Evolutionary conservation across 306 rosid species (phyloP), one percentile per base, ranked within the genome.

Genomic region (Hylodesmum podocarpum): DNA sequence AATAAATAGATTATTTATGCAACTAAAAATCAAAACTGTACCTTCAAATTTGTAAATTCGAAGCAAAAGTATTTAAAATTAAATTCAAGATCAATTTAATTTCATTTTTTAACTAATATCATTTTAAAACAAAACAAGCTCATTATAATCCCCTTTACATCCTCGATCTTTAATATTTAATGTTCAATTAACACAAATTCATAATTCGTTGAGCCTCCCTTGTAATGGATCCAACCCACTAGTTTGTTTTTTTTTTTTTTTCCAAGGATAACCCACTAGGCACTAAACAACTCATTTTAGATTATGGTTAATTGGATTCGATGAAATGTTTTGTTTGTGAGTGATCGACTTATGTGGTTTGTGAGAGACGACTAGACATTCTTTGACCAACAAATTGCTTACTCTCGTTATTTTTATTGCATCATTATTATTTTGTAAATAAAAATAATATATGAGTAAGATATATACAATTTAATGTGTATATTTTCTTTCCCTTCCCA

Each of bases 211-310:
- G 78, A 80, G 64, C 40, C 15, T 54, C 39, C 78, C 33, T 22
- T 40, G 43, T 19, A 57, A 16, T 11, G 62, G 53, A 73, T 83
- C 89, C 44, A 76, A 79, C 84, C 71, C 91, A 80, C 83, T 73
- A 73, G 82, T n/a, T n/a, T n/a, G n/a, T n/a, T n/a, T n/a, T n/a
- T n/a, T n/a, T n/a, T n/a, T n/a, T n/a, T n/a, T n/a, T n/a, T n/a
- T n/a, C n/a, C n/a, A n/a, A n/a, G n/a, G n/a, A n/a, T 53, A 76
- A 79, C 84, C 71, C 91, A 80, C 83, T 73, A 73, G 82, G 33
- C 41, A 36, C 51, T 53, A 28, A 77, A 37, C 33, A 67, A 22
- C 24, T 53, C 77, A 61, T 41, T 18, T 73, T 41, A 47, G 5
- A 64, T 13, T 76, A 79, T 63, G 71, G 21, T n/a, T 46, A 46